A percentile compares a stretch with the other conserved stretches of the same genome.
Evolutionary conservation across 23 red algal genomes (phyloP).

Genomic region (Chondrus crispus): DNA sequence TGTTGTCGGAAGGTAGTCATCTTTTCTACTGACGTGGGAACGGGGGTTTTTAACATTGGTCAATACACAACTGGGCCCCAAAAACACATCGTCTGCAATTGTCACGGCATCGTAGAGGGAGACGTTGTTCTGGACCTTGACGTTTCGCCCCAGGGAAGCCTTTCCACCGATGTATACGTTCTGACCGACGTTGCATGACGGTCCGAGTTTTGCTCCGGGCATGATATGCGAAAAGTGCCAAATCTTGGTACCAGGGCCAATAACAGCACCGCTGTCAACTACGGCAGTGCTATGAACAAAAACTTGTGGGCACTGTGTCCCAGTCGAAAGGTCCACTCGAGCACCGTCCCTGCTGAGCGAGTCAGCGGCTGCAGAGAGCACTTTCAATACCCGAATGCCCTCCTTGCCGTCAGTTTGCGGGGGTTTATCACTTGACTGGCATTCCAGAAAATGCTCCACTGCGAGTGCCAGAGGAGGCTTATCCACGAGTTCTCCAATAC

Average conservation of each 20-base stretch:
- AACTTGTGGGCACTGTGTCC: not conserved
- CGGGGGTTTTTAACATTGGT: constrained; percentile 69
- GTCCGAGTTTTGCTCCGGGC: constrained; percentile 37
- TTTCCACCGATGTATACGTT: constrained; percentile 63
- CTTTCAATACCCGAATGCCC: constrained; percentile 33
- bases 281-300: constrained; percentile 57
- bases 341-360: constrained; percentile 23
- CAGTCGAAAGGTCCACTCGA: not conserved
- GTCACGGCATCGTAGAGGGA: constrained; percentile 61
- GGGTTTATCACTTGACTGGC: not conserved
- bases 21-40: constrained; percentile 11
- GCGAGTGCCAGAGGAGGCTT: constrained; percentile 18
- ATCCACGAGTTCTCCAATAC: not conserved
- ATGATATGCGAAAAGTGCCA: constrained; percentile 81
- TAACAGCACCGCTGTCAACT: constrained; percentile 38
- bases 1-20: not conserved
- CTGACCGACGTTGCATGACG: constrained; percentile 55
- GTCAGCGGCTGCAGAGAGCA: constrained; percentile 29
- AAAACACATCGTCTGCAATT: constrained; percentile 72
- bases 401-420: constrained; percentile 46
- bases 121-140: constrained; percentile 77
- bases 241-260: constrained; percentile 53
- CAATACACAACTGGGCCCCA: constrained; percentile 67
- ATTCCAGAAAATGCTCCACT: constrained; percentile 37
- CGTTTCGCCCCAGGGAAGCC: constrained; percentile 36